These are phyloP conservation scores for Lachancea lanzarotensis DNA, from an alignment of 805 yeast species.

Conservation along the genomic window DNA sequence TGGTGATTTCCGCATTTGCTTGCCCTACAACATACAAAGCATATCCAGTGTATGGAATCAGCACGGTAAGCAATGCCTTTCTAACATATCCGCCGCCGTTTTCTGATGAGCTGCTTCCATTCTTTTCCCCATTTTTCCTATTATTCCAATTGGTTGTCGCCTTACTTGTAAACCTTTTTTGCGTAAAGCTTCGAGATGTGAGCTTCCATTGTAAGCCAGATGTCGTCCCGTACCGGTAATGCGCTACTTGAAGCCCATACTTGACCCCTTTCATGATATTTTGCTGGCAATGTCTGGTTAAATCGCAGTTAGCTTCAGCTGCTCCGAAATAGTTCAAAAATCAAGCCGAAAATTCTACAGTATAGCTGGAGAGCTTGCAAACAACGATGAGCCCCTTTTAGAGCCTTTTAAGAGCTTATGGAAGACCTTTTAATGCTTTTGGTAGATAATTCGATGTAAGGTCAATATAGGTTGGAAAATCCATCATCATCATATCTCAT, in stretches of 20 bases:
- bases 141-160: not conserved
- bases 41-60: slow-evolving; percentile 53
- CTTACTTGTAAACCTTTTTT: not conserved
- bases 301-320: no score
- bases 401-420: no score
- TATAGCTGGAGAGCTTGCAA: no score
- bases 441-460: not conserved
- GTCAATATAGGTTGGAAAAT: not conserved
- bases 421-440: not conserved
- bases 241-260: no score
- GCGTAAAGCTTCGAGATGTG: not conserved
- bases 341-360: no score
- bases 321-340: no score
- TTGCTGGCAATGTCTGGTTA: no score
- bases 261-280: no score
- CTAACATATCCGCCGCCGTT: slow-evolving; percentile 10
- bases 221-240: no score
- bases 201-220: not conserved
- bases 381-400: no score
- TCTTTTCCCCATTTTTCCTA: not conserved
- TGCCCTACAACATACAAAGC: slow-evolving; percentile 54
- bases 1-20: slow-evolving; percentile 48
- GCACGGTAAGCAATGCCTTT: slow-evolving; percentile 18
- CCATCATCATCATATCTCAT: not conserved
- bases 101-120: not conserved